A percentile compares a stretch with the other conserved stretches of the same genome.
Conservation (phyloP, 2,329 filamentous ascomycete genomes). For the Sphaerostilbella broomeana region DNA sequence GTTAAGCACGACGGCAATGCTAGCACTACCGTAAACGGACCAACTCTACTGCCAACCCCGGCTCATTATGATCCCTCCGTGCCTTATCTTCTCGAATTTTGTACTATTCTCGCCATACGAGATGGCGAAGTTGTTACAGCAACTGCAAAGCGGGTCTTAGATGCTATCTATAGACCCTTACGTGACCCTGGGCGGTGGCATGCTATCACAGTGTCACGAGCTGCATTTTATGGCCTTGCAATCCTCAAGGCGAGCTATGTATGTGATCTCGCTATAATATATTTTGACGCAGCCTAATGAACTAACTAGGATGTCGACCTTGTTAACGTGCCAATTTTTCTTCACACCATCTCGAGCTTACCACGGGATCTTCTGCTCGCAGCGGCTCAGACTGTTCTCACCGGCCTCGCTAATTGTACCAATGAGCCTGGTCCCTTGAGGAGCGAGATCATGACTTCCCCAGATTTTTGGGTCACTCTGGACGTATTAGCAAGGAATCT, state of each 20-base stretch:
- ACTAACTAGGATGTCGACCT: conserved; percentile 92
- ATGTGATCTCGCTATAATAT: conserved; percentile 31
- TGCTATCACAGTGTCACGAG: conserved; percentile 73
- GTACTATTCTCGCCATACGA: conserved; percentile 72
- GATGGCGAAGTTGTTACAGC: conserved; percentile 65
- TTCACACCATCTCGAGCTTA: conserved; percentile 87
- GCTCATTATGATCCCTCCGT: conserved; percentile 77
- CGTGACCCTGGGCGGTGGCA: conserved; percentile 75
- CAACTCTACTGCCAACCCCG: conserved; percentile 25
- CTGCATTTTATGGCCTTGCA: conserved; percentile 79
- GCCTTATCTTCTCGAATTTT: conserved; percentile 86
- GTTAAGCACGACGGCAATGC: conserved; percentile 80
- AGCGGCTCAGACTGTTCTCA: conserved; percentile 67
- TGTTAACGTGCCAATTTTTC: conserved; percentile 81
- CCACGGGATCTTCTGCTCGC: conserved; percentile 70
- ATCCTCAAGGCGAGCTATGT: conserved; percentile 81
- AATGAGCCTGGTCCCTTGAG: conserved; percentile 69
- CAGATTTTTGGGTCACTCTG: conserved; percentile 93
- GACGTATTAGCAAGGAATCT: conserved; percentile 63
- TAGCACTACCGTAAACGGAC: conserved; percentile 52
- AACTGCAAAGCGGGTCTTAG: conserved; percentile 73
- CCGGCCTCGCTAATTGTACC: conserved; percentile 75
- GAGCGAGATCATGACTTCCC: conserved; percentile 91
- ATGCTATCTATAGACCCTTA: conserved; percentile 73
- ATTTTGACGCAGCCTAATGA: conserved; percentile 3